Percentiles rank a stretch among this genome's conserved stretches.
Conservation (phyloP, 345 rosid genomes). For the Orychophragmus violaceus region DNA sequence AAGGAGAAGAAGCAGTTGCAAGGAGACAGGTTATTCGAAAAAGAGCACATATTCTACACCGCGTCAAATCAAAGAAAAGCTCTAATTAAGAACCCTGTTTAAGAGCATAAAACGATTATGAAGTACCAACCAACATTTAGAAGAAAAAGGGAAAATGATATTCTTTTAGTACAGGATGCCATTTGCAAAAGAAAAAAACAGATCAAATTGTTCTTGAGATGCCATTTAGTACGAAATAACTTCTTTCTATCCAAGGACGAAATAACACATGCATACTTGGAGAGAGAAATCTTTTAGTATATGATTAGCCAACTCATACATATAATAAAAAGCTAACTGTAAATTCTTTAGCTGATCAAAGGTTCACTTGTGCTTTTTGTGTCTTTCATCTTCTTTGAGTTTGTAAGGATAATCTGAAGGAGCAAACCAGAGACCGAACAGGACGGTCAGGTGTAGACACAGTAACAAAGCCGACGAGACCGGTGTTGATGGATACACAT, state of each 20-base stretch:
- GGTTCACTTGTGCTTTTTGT: constrained; percentile 13
- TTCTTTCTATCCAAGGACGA: background rate
- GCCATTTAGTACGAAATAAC: background rate
- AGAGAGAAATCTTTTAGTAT: background rate
- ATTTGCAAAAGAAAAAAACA: background rate
- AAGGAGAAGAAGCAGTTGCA: constrained; percentile 66
- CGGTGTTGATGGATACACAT: constrained; percentile 68
- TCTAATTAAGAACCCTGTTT: constrained; percentile 11
- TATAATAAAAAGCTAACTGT: background rate
- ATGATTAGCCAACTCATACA: background rate
- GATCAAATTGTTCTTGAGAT: constrained; percentile 11
- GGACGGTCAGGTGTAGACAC: constrained; percentile 48
- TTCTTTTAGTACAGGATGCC: constrained; percentile 16
- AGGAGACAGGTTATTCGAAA: constrained; percentile 10
- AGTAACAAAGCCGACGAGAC: constrained; percentile 65
- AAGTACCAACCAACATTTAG: background rate
- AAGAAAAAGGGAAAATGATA: background rate
- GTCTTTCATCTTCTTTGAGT: constrained; percentile 7
- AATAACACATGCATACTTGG: background rate
- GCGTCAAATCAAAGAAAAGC: constrained; percentile 20
- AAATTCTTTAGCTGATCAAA: background rate
- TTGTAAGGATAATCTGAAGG: constrained; percentile 51
- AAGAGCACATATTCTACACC: constrained; percentile 14
- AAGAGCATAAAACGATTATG: constrained; percentile 8
- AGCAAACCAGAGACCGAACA: constrained; percentile 69